These are phyloP conservation scores for Stereum hirsutum DNA, from an alignment of 1,284 basidiomycete genomes.

Conservation along the genomic window DNA sequence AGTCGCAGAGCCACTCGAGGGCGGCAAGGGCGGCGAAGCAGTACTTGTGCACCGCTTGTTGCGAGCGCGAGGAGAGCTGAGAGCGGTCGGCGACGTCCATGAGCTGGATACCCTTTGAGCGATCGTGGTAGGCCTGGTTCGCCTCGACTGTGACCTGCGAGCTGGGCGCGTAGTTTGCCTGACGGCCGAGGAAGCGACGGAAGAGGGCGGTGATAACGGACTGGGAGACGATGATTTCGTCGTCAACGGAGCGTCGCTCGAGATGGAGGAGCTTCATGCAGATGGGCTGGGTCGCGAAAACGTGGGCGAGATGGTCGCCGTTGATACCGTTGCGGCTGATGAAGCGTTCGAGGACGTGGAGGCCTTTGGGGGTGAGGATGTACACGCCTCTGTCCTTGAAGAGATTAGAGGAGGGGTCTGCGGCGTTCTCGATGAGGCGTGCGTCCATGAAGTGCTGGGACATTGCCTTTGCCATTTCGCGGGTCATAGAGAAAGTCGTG, in stretches of 20 bases:
- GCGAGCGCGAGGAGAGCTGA: conserved; percentile 38
- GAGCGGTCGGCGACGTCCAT: conserved; percentile 58
- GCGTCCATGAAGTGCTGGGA: conserved; percentile 99
- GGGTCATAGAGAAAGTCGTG: conserved; percentile 98
- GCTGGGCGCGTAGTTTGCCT: conserved; percentile 66
- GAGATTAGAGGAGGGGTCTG: conserved; percentile 77
- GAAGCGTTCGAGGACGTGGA: conserved; percentile 97
- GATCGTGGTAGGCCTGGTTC: conserved; percentile 71
- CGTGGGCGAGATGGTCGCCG: conserved; percentile 83
- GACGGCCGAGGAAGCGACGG: conserved; percentile 85
- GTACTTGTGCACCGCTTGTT: conserved; percentile 47
- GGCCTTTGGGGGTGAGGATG: conserved; percentile 92
- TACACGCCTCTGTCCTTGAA: conserved; percentile 99
- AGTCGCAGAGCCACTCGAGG: conserved; percentile 96
- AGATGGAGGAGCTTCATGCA: conserved; percentile 98
- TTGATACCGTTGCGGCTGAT: conserved; percentile 99
- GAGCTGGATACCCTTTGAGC: conserved; percentile 68
- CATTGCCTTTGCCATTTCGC: conserved; percentile 99
- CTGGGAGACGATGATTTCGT: conserved; percentile 95
- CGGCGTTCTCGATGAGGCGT: conserved; percentile 92
- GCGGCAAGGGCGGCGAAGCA: conserved; percentile 85
- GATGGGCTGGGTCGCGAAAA: conserved; percentile 92
- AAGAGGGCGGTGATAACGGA: conserved; percentile 93
- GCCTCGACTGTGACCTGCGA: conserved; percentile 45
- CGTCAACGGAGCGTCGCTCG: conserved; percentile 86